phyloP scores from a whole-genome alignment of 2,329 filamentous ascomycete species.

The Endothia cerciana region DNA sequence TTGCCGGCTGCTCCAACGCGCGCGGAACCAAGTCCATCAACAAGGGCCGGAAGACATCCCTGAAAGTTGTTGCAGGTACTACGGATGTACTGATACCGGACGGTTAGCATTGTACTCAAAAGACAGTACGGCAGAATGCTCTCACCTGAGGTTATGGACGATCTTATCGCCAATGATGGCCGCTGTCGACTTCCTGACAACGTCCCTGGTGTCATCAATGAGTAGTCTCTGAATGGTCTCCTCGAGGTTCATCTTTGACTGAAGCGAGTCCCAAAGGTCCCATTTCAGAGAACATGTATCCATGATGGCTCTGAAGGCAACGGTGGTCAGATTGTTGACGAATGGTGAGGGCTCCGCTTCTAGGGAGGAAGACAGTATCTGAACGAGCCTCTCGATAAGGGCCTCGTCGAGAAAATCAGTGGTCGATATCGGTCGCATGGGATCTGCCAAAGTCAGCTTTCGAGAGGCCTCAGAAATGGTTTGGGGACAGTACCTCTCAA shows the following conservation, averaged over 20 bases:
- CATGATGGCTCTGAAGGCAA: conserved; percentile 45
- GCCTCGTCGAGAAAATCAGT: conserved; percentile 33
- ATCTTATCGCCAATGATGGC: conserved; percentile 40
- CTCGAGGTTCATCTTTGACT: conserved; percentile 34
- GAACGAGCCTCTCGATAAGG: conserved; percentile 39
- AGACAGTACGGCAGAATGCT: conserved; percentile 13
- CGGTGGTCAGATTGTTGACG: conserved; percentile 39
- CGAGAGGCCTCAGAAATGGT: not conserved
- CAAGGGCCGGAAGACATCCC: conserved; percentile 53
- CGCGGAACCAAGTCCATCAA: conserved; percentile 43
- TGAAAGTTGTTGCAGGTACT: conserved; percentile 44
- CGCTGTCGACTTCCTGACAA: conserved; percentile 43
- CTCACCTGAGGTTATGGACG: conserved; percentile 24
- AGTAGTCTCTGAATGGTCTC: conserved; percentile 42
- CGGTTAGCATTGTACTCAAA: conserved; percentile 19
- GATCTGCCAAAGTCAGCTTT: conserved; percentile 22
- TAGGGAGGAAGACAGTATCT: conserved; percentile 34
- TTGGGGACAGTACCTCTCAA: conserved; percentile 51
- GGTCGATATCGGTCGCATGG: conserved; percentile 29
- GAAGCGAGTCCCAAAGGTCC: conserved; percentile 46
- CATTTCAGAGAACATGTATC: conserved; percentile 44
- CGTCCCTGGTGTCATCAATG: conserved; percentile 41
- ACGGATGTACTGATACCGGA: conserved; percentile 31
- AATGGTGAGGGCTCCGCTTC: conserved; percentile 33
- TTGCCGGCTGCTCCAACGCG: conserved; percentile 38